Evolutionary conservation across 257 asterid species (phyloP), one percentile per base, ranked within the genome.

Genomic region (Solanum dulcamara): DNA sequence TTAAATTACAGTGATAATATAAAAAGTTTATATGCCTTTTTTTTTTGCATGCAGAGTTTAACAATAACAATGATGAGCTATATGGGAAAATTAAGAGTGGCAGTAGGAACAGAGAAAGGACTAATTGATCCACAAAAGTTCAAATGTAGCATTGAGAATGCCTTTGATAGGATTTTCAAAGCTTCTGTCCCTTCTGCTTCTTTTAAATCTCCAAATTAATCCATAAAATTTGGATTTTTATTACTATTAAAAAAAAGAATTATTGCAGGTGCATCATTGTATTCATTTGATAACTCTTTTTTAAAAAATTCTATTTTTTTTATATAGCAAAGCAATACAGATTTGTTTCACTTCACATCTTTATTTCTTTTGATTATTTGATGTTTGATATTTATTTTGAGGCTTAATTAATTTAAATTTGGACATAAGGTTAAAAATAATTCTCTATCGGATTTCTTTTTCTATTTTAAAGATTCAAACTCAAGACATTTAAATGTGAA

Each of bases 61-160:
- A 86, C 97, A 2, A 89, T 94, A 89, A 93, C 96, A 83, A 92
- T 96, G 93, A 80, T 93, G 89, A 96, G 99, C 89, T 96, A 96
- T 81, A 89, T 91, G 93, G 96, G 88, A 44, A 50, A 81, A 62
- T 85, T 96, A 87, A 93, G 96, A 86, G 75, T 96, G 24, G 93
- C 96, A 4, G 68, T 96, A 32, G 97, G 95, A 20, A 84, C 89
- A n/a, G 97, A 96, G 57, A 92, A 92, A 12, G 98, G 91, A 6
- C 81, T 88, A 20, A 91, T 96, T 6, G 93, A 96, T 85, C 89
- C 93, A 5, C 57, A 89, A 30, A 93, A 89, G 51, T 88, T 91
- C 85, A 91, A 90, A 67, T 88, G 90, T 17, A 90, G 92, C 83
- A 59, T 93, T 15, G 91, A 90, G 30, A 89, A 89, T 22, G 94